These are phyloP conservation scores for Metschnikowia henanensis DNA, from an alignment of 805 yeast genomes.

Conservation along the genomic window DNA sequence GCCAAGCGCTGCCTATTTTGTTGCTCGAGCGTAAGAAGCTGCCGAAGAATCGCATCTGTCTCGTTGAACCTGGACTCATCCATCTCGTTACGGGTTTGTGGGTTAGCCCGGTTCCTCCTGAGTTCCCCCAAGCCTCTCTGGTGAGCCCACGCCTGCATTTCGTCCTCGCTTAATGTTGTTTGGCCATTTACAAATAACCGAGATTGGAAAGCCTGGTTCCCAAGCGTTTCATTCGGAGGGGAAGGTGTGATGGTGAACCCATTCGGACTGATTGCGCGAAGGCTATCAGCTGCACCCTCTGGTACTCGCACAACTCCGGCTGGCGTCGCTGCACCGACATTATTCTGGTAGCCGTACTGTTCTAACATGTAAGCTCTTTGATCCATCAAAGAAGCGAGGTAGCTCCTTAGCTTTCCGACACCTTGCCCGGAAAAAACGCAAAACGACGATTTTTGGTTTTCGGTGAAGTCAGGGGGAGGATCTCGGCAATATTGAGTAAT, in stretches of 20 bases:
- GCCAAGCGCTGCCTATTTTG: constrained; percentile 16
- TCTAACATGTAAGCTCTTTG: constrained; percentile 20
- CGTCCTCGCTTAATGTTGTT: constrained; percentile 13
- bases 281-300: background rate
- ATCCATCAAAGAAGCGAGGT: constrained; percentile 45
- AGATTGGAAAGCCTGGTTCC: constrained; percentile 12
- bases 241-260: constrained; percentile 7
- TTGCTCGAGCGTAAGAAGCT: constrained; percentile 17
- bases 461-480: constrained; percentile 90
- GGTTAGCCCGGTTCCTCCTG: constrained; percentile 11
- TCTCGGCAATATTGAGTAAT: constrained; percentile 85
- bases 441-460: constrained; percentile 78
- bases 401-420: constrained; percentile 70
- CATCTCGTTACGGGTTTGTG: background rate
- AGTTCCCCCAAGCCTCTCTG: constrained; percentile 32
- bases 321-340: background rate
- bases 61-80: constrained; percentile 10
- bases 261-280: constrained; percentile 2
- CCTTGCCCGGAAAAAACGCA: constrained; percentile 95
- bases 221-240: constrained; percentile 14
- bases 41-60: constrained; percentile 19
- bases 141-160: constrained; percentile 22
- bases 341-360: constrained; percentile 10
- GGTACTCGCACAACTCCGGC: background rate
- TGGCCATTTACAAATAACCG: background rate